These are phyloP conservation scores for Vanderwaltozyma tropicalis DNA, from an alignment of 805 yeast species.

Conservation along the genomic window DNA sequence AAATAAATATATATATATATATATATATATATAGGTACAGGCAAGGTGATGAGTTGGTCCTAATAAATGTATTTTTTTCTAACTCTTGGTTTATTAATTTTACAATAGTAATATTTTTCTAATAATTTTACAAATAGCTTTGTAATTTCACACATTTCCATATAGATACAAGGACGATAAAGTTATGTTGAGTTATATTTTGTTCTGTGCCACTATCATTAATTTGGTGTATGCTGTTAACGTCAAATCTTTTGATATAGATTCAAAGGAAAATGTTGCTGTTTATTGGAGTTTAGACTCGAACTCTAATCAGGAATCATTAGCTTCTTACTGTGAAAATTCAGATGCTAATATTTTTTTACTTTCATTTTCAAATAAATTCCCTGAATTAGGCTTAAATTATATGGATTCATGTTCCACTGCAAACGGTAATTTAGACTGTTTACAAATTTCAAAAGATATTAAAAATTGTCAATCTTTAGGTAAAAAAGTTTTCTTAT, in stretches of 20 bases:
- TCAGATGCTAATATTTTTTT: conserved; percentile 62
- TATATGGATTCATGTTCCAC: conserved; percentile 45
- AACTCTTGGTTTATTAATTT: too few species aligned
- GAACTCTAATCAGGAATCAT: conserved; percentile 43
- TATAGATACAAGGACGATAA: too few species aligned
- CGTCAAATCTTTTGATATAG: conserved; percentile 28
- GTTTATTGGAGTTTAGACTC: conserved; percentile 87
- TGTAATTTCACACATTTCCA: too few species aligned
- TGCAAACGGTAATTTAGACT: conserved; percentile 34
- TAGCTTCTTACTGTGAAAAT: conserved; percentile 51
- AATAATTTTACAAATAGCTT: too few species aligned
- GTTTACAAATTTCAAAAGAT: conserved; percentile 51
- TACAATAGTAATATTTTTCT: too few species aligned
- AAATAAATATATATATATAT: too few species aligned
- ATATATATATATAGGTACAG: too few species aligned
- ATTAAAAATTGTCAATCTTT: conserved; percentile 61
- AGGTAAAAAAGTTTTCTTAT: conserved; percentile 68
- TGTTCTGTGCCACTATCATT: too few species aligned
- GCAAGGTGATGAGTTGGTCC: too few species aligned
- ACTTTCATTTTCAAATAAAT: conserved; percentile 57
- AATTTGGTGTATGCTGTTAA: too few species aligned
- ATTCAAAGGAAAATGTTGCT: conserved; percentile 50
- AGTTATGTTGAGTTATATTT: too few species aligned
- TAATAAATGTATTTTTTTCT: too few species aligned
- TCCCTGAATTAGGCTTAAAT: conserved; percentile 43